Evolutionary conservation across 1,139 yeast genomes (phyloP).

Genomic region (Pichia sp.): DNA sequence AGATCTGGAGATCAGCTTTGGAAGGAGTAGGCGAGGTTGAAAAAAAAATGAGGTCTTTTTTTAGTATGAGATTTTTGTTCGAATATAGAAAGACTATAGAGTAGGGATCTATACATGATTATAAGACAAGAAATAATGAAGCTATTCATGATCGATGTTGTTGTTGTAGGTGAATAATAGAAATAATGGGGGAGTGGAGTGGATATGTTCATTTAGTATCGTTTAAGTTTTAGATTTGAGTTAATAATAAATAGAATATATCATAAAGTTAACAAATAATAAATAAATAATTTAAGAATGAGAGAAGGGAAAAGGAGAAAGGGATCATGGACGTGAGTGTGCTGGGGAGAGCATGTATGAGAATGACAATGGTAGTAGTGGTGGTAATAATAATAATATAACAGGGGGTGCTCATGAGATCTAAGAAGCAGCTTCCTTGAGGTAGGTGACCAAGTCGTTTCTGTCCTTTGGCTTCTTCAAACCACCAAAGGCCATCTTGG

Average conservation of each 20-base stretch:
- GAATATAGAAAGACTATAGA: not conserved
- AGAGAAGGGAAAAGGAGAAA: not conserved
- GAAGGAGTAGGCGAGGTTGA: not conserved
- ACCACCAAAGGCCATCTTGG: constrained; percentile 99
- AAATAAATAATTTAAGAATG: constrained; percentile 3
- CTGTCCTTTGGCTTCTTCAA: constrained; percentile 98
- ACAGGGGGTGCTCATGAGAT: constrained; percentile 37
- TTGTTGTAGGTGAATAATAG: not conserved
- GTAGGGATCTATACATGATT: not conserved
- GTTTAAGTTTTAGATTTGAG: not conserved
- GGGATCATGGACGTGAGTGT: not conserved
- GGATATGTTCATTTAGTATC: not conserved
- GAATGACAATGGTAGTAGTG: not conserved
- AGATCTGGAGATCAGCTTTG: not conserved
- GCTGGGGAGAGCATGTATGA: too few relatives aligned
- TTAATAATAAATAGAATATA: not conserved
- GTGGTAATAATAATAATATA: constrained; percentile 6
- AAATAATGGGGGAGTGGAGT: not conserved
- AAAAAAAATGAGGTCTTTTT: not conserved
- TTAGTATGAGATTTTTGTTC: not conserved
- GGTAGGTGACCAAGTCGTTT: constrained; percentile 91
- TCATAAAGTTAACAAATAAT: constrained; percentile 5
- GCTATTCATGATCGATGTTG: not conserved
- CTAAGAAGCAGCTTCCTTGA: constrained; percentile 61
- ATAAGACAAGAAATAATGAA: not conserved